Evolutionary conservation across 345 rosid genomes (phyloP).

Genomic region (Eucalyptus caleyi): DNA sequence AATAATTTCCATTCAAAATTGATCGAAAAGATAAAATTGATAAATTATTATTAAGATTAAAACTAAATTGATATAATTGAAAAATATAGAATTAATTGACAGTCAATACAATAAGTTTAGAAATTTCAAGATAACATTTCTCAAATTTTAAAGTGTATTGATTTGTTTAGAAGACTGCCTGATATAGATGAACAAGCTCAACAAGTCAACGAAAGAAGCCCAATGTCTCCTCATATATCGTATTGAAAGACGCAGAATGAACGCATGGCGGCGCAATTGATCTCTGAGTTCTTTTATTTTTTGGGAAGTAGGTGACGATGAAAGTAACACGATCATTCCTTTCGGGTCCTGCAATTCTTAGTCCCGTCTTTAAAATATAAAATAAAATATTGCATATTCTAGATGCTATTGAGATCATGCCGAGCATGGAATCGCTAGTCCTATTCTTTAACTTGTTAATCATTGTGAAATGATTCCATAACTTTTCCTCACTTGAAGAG

Average conservation of each 20-base stretch:
- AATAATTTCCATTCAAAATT: too few relatives aligned
- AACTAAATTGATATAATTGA: neutral
- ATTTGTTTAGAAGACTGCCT: neutral
- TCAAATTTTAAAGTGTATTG: neutral
- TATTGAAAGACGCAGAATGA: neutral
- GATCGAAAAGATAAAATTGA: rapidly evolving
- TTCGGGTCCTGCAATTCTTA: neutral
- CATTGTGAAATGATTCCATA: neutral
- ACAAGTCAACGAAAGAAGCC: neutral
- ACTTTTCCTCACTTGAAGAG: neutral
- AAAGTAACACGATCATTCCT: neutral
- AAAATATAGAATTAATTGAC: neutral
- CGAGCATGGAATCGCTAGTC: neutral
- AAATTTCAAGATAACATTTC: neutral
- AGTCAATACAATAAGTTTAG: neutral
- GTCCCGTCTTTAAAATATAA: neutral
- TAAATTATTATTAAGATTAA: rapidly evolving
- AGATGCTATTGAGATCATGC: neutral
- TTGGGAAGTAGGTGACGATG: neutral
- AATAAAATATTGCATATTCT: neutral
- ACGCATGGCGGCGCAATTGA: neutral
- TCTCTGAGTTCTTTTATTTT: neutral
- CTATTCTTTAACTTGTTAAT: neutral
- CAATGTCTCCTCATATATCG: neutral
- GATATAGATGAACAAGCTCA: neutral